phyloP scores from a whole-genome alignment of 805 yeast genomes.

The Brettanomyces naardenensis region DNA sequence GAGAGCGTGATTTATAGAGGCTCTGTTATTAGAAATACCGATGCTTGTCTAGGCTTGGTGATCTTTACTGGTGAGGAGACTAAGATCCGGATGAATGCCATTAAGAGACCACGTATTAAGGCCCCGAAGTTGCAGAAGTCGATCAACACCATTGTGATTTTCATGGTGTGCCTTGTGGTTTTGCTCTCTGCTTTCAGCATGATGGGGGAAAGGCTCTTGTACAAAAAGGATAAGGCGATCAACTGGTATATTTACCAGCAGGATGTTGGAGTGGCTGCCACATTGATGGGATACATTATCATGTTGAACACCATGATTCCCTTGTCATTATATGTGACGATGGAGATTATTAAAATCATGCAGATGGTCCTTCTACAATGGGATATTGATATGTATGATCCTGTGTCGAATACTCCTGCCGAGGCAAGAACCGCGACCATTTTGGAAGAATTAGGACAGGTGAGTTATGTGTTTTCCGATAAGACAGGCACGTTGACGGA shows the following conservation, averaged over 20 bases:
- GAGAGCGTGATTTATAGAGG: constrained; percentile 90
- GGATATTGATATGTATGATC: constrained; percentile 93
- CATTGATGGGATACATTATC: constrained; percentile 91
- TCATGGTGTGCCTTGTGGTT: constrained; percentile 82
- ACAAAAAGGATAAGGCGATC: constrained; percentile 31
- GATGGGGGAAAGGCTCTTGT: constrained; percentile 61
- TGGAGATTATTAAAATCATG: constrained; percentile 89
- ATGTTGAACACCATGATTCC: constrained; percentile 98
- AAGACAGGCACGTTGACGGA: constrained; percentile 97
- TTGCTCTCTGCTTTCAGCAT: constrained; percentile 71
- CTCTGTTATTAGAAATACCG: constrained; percentile 79
- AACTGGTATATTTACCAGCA: constrained; percentile 70
- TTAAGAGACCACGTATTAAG: constrained; percentile 81
- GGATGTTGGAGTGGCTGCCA: constrained; percentile 81
- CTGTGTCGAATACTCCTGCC: constrained; percentile 78
- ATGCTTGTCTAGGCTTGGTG: constrained; percentile 66
- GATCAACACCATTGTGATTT: constrained; percentile 74
- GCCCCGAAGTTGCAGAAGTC: constrained; percentile 85
- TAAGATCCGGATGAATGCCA: constrained; percentile 91
- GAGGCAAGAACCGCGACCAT: constrained; percentile 94
- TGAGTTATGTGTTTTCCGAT: constrained; percentile 88
- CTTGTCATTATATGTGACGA: constrained; percentile 85
- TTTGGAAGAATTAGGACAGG: constrained; percentile 95
- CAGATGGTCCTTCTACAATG: constrained; percentile 76
- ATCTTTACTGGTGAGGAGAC: constrained; percentile 94